phyloP scores from a whole-genome alignment of 768 basidiomycete species.

The Termitomyces sp. region DNA sequence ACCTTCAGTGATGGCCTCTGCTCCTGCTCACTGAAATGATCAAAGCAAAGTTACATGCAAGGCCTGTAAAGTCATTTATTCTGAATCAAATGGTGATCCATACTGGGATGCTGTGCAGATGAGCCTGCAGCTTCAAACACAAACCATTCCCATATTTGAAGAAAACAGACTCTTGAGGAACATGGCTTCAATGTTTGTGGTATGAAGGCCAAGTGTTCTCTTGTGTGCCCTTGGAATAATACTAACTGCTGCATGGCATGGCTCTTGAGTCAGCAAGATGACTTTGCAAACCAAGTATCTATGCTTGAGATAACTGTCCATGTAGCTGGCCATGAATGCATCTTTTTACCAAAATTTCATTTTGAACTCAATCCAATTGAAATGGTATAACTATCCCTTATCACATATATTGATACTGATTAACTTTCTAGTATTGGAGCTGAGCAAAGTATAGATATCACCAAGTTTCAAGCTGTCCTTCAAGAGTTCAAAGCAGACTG shows the following conservation, averaged over 20 bases:
- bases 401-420: neutral
- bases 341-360: conserved; percentile 43
- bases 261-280: conserved; percentile 34
- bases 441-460: too few species aligned
- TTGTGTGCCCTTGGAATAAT: neutral
- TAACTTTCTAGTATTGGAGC: too few species aligned
- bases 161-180: neutral
- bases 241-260: conserved; percentile 31
- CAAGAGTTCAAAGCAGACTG: conserved; percentile 20
- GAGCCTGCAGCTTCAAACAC: neutral
- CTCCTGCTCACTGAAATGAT: too few species aligned
- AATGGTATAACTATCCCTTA: conserved; percentile 21
- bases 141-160: neutral
- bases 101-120: neutral
- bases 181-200: neutral
- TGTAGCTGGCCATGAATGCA: conserved; percentile 26
- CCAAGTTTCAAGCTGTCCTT: too few species aligned
- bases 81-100: too few species aligned
- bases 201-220: neutral
- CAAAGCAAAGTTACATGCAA: neutral
- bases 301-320: conserved; percentile 28
- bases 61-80: neutral
- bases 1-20: too few species aligned
- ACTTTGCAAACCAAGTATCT: conserved; percentile 24
- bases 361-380: conserved; percentile 47